A percentile compares a stretch with the other conserved stretches of the same genome.
phyloP scores from a whole-genome alignment of 2,329 filamentous ascomycete species.

The Cladosporium sp. region DNA sequence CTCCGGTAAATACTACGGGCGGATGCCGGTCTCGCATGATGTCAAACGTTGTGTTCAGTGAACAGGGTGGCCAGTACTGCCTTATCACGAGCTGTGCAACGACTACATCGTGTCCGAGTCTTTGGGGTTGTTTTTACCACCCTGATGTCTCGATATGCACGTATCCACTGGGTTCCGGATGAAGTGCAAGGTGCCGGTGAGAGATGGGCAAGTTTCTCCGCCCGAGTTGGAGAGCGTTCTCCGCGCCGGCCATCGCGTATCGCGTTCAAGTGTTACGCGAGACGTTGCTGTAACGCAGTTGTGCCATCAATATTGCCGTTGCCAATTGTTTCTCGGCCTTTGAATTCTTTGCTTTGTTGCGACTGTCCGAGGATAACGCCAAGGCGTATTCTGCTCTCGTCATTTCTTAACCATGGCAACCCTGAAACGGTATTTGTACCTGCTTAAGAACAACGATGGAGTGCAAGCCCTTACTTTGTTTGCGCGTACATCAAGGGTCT shows the following conservation, averaged over 20 bases:
- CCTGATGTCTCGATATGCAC: constrained; percentile 6
- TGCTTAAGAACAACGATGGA: too few species aligned
- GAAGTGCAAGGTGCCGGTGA: constrained; percentile 8
- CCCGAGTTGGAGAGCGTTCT: neutral
- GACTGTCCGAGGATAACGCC: neutral
- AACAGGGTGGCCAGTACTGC: neutral
- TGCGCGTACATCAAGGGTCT: neutral
- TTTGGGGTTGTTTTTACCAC: neutral
- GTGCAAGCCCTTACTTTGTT: too few species aligned
- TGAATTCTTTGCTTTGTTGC: neutral
- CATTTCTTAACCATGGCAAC: too few species aligned
- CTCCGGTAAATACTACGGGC: constrained; percentile 10
- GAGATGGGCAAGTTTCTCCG: constrained; percentile 7
- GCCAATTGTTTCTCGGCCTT: constrained; percentile 5
- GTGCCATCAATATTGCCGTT: neutral
- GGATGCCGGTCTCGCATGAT: constrained; percentile 1
- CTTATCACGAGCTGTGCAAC: neutral
- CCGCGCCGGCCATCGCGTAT: constrained; percentile 10
- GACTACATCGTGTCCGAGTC: neutral
- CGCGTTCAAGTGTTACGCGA: constrained; percentile 6
- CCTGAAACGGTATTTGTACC: too few species aligned
- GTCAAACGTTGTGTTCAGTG: constrained; percentile 4
- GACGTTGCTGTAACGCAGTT: neutral
- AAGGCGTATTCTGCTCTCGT: too few species aligned
- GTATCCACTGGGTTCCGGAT: constrained; percentile 4